Evolutionary conservation across 75 land plant genomes (phyloP).

Genomic region (Cupressus sempervirens): DNA sequence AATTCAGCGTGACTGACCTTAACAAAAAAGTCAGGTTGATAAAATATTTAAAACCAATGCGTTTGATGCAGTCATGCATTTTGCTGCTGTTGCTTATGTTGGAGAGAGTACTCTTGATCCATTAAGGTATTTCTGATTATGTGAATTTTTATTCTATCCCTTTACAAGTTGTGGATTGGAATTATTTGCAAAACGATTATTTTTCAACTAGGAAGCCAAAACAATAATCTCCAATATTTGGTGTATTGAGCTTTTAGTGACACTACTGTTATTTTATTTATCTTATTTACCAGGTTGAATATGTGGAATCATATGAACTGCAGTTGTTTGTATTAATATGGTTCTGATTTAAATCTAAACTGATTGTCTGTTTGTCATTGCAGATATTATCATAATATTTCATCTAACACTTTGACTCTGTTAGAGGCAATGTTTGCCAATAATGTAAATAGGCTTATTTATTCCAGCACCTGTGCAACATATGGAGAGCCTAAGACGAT

Average conservation of each 20-base stretch:
- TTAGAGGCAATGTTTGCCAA: constrained; percentile 37
- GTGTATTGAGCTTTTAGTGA: background rate
- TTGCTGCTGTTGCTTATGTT: constrained; percentile 51
- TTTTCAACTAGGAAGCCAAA: background rate
- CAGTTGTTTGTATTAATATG: background rate
- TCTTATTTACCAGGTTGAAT: background rate
- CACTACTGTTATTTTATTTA: background rate
- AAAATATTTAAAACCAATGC: constrained; percentile 34
- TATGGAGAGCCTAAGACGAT: constrained; percentile 39
- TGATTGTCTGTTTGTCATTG: constrained; percentile 1
- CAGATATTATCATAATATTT: constrained; percentile 47
- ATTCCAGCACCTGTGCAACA: constrained; percentile 50
- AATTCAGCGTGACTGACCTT: background rate
- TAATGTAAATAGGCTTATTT: constrained; percentile 27
- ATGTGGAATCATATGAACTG: background rate
- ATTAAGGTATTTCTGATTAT: constrained; percentile 18
- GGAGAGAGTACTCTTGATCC: constrained; percentile 47
- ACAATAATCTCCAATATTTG: background rate
- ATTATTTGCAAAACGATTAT: background rate
- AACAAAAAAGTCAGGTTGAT: constrained; percentile 23
- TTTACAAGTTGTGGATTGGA: background rate
- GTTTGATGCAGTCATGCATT: constrained; percentile 44
- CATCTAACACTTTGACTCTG: constrained; percentile 34
- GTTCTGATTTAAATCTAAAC: background rate
- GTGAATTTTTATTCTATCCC: background rate